A percentile compares a stretch with the other conserved stretches of the same genome.
These are phyloP conservation scores for Talaromyces sp. DNA, from an alignment of 2,329 filamentous ascomycete species.

Conservation along the genomic window DNA sequence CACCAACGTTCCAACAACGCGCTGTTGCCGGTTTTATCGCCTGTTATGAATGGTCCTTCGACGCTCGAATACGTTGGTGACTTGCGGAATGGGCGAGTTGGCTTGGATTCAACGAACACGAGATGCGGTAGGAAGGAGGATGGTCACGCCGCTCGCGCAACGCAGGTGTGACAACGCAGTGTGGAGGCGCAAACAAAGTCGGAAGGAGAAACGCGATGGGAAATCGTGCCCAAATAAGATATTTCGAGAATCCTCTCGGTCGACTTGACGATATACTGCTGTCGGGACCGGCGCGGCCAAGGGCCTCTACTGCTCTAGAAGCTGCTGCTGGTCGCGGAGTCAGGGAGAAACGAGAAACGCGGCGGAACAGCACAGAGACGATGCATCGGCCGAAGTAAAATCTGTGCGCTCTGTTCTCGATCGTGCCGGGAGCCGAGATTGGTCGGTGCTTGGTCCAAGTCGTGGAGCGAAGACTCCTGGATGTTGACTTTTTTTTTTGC, in stretches of 20 bases:
- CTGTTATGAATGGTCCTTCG: not conserved
- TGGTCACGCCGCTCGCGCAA: not conserved
- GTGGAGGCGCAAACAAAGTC: not conserved
- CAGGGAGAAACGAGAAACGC: not conserved
- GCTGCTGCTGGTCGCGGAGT: not conserved
- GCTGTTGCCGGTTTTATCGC: not conserved
- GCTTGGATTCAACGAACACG: not conserved
- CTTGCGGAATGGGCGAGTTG: not conserved
- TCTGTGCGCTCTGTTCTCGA: not conserved
- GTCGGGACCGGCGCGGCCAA: not conserved
- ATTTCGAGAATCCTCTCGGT: not conserved
- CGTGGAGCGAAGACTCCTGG: not conserved
- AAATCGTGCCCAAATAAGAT: not conserved
- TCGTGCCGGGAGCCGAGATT: not conserved
- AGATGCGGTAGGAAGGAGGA: not conserved
- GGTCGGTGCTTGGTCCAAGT: not conserved
- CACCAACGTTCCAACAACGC: not conserved
- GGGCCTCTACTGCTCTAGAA: not conserved
- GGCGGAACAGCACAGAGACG: not conserved
- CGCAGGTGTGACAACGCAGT: not conserved
- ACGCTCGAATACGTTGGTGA: not conserved
- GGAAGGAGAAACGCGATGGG: not conserved
- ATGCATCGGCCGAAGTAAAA: not conserved
- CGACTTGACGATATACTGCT: not conserved
- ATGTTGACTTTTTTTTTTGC: not conserved